These are phyloP conservation scores for Malassezia globosa DNA, from an alignment of 1,284 basidiomycete species.

Conservation along the genomic window DNA sequence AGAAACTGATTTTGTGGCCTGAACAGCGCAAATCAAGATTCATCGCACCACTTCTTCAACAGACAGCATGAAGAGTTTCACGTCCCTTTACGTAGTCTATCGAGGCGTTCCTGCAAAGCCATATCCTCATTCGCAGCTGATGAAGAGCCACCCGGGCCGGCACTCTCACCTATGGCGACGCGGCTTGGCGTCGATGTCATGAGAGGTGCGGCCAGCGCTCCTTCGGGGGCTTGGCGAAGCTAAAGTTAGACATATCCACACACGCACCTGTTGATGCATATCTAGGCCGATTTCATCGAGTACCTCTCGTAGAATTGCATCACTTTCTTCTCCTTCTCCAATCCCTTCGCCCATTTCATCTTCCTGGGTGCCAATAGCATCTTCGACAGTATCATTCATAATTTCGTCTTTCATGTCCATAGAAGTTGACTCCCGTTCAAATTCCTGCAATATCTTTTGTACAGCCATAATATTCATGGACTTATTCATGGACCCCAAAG, in stretches of 20 bases:
- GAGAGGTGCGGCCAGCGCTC: slow-evolving; percentile 23
- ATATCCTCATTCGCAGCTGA: slow-evolving; percentile 34
- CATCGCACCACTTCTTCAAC: too few relatives aligned
- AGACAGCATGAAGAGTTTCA: too few relatives aligned
- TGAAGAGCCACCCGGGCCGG: slow-evolving; percentile 5
- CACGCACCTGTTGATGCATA: slow-evolving; percentile 71
- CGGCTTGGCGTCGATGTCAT: slow-evolving; percentile 22
- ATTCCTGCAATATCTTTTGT: slow-evolving; percentile 91
- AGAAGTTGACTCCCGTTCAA: slow-evolving; percentile 86
- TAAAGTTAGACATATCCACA: slow-evolving; percentile 16
- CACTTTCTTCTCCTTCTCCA: slow-evolving; percentile 74
- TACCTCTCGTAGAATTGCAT: slow-evolving; percentile 90
- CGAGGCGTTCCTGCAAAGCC: slow-evolving; percentile 40
- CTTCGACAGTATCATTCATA: slow-evolving; percentile 97
- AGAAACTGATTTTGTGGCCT: too few relatives aligned
- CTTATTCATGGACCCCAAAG: slow-evolving; percentile 96
- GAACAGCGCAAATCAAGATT: too few relatives aligned
- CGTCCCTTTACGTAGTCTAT: slow-evolving; percentile 25
- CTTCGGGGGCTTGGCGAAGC: slow-evolving; percentile 37
- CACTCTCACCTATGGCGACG: slow-evolving; percentile 40
- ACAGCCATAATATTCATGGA: slow-evolving; percentile 89
- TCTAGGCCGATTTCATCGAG: slow-evolving; percentile 92
- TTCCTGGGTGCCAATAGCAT: slow-evolving; percentile 89
- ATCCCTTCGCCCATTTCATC: slow-evolving; percentile 50
- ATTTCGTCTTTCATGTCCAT: slow-evolving; percentile 99